These are phyloP conservation scores for Rubus idaeus DNA, from an alignment of 306 rosid genomes.

Conservation along the genomic window DNA sequence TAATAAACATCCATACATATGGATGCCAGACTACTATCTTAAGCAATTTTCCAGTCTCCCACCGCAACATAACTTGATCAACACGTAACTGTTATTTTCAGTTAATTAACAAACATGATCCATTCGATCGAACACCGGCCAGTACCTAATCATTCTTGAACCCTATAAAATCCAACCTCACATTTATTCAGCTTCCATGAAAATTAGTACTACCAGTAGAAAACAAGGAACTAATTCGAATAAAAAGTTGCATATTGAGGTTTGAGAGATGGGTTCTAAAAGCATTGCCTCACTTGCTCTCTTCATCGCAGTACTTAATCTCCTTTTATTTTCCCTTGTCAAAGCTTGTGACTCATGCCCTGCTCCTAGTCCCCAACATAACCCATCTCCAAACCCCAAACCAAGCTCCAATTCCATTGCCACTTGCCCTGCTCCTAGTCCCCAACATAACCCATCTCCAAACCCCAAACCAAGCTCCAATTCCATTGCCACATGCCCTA, in stretches of 20 bases:
- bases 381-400: slow-evolving; percentile 23
- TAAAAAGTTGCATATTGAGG: not conserved
- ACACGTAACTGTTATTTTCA: no score
- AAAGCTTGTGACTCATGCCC: slow-evolving; percentile 50
- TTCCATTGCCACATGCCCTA: slow-evolving; percentile 40
- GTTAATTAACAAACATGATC: no score
- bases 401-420: not conserved
- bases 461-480: not conserved
- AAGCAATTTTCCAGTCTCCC: no score
- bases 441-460: slow-evolving; percentile 22
- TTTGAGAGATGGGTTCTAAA: slow-evolving; percentile 50
- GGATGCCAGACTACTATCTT: not conserved
- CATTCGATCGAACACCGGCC: no score
- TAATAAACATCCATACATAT: not conserved
- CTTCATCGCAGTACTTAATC: slow-evolving; percentile 50
- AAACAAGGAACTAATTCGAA: no score
- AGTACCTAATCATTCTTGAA: slow-evolving; percentile 1
- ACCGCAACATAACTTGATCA: no score
- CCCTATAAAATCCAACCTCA: slow-evolving; percentile 38
- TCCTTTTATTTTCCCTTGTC: slow-evolving; percentile 63
- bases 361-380: slow-evolving; percentile 9
- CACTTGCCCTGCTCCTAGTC: slow-evolving; percentile 42
- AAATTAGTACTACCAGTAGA: not conserved
- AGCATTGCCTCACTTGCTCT: slow-evolving; percentile 47
- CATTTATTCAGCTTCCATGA: not conserved